Percentiles rank a stretch among this genome's conserved stretches.
Evolutionary conservation across 1,139 yeast species (phyloP).

Genomic region (Magnusiomyces sp.): DNA sequence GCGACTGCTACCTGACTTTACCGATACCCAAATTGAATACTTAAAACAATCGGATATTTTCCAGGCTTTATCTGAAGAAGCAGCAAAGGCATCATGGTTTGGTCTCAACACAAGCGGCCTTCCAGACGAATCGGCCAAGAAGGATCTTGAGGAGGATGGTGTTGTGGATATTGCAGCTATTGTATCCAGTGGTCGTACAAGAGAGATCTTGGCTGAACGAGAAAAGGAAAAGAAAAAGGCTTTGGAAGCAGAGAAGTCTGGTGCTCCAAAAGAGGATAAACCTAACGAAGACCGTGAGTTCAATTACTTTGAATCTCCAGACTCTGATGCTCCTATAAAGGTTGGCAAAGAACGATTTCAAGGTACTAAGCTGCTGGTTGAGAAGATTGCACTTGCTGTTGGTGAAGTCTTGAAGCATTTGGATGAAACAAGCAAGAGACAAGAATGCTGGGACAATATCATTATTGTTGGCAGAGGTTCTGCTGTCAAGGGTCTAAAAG

Average conservation of each 20-base stretch:
- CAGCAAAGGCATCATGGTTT: slow-evolving; percentile 52
- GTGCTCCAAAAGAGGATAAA: slow-evolving; percentile 30
- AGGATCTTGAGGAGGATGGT: slow-evolving; percentile 46
- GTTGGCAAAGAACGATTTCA: slow-evolving; percentile 86
- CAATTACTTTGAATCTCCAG: slow-evolving; percentile 42
- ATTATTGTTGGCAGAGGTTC: slow-evolving; percentile 72
- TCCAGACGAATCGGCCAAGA: slow-evolving; percentile 27
- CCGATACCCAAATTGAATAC: slow-evolving; percentile 54
- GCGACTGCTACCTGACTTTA: slow-evolving; percentile 50
- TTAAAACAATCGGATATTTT: slow-evolving; percentile 68
- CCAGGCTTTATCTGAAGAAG: slow-evolving; percentile 62
- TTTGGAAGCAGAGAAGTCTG: slow-evolving; percentile 27
- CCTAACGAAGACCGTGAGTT: slow-evolving; percentile 39
- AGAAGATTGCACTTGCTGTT: slow-evolving; percentile 45
- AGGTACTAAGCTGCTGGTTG: slow-evolving; percentile 57
- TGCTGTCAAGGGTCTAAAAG: slow-evolving; percentile 66
- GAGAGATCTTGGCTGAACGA: slow-evolving; percentile 54
- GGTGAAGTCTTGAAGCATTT: slow-evolving; percentile 46
- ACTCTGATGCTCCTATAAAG: slow-evolving; percentile 42
- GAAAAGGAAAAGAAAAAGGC: slow-evolving; percentile 38
- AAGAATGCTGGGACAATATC: slow-evolving; percentile 80
- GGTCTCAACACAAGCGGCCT: slow-evolving; percentile 42
- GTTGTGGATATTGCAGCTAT: slow-evolving; percentile 83
- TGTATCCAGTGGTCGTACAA: slow-evolving; percentile 66
- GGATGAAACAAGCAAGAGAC: slow-evolving; percentile 64